Base-by-base conservation (phyloP, 2,329 filamentous ascomycete species). In the Phialophora tarda region DNA sequence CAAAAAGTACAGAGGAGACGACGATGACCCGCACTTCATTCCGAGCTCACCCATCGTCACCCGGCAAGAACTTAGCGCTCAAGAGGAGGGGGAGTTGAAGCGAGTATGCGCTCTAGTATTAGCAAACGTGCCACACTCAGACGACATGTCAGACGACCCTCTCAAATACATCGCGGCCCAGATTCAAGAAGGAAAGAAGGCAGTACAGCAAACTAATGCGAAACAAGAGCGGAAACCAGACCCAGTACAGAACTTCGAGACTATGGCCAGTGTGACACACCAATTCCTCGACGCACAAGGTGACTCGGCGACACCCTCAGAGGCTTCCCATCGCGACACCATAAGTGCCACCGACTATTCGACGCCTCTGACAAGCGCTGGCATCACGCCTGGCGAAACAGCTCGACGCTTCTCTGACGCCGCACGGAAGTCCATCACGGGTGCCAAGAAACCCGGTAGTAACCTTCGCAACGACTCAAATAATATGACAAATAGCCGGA, bases 1-100 rank as follows among this genome's bases (percentile, higher is more conserved):
- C 50, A 78, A 77, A 66, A 74, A 77, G 50, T 77, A 79, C 62
- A 72, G 73, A 14, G 78, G 79, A 54, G 76, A 77, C 6, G 71
- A 75, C 0, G 73, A 73, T 26, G 72, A 72, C 62, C 72, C 68
- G 55, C 69, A 74, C 60, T 76, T 73, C 58, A 71, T 73, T 28
- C 75, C 77, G 4, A 62, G 67, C 3, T 76, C 77, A 2, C 74
- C 76, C 3, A 64, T 78, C 24, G 75, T 79, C 23, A 70, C 75
- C 12, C 75, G 78, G 26, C 78, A 75, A 65, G 61, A 73, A 2
- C 72, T 81, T 14, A 68, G 73, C 2, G 72, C 73, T 6, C 73
- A 76, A 24, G 57, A 79, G 4, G 78, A 79, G 61, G 73, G 69
- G 2, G 73, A 79, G 53, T 64, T 80, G 38, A 74, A 75, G 65